Percentiles rank a stretch among this genome's conserved stretches.
These are phyloP conservation scores for Candida xyloterini DNA, from an alignment of 805 yeast species.

Conservation along the genomic window DNA sequence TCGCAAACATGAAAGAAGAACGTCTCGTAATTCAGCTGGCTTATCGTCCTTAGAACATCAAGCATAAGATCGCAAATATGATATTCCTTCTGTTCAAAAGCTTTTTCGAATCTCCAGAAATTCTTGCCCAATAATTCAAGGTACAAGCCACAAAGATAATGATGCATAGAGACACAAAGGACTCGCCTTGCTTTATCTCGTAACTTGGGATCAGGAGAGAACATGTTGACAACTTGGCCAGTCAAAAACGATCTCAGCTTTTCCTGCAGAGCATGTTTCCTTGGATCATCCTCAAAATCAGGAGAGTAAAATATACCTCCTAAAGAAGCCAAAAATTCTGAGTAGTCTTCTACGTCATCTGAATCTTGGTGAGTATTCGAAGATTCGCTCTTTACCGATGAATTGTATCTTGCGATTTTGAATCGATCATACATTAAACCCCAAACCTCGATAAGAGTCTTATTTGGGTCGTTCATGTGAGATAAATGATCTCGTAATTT, in stretches of 20 bases:
- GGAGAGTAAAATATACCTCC: constrained; percentile 57
- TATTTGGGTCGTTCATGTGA: constrained; percentile 34
- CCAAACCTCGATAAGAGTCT: constrained; percentile 42
- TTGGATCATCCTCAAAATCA: constrained; percentile 26
- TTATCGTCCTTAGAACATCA: constrained; percentile 28
- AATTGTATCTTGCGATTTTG: constrained; percentile 7
- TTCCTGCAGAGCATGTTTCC: constrained; percentile 25
- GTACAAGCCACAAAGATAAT: constrained; percentile 34
- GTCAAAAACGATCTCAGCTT: constrained; percentile 27
- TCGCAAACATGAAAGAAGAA: constrained; percentile 28
- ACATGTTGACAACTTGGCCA: constrained; percentile 25
- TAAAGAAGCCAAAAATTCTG: constrained; percentile 70
- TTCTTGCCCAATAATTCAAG: constrained; percentile 22
- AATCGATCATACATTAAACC: constrained; percentile 40
- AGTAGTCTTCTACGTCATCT: constrained; percentile 42
- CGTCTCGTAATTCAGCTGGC: constrained; percentile 26
- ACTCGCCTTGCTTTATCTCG: constrained; percentile 75
- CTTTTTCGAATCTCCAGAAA: constrained; percentile 24
- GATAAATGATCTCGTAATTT: constrained; percentile 47
- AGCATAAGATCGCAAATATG: constrained; percentile 29
- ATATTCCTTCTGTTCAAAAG: constrained; percentile 23
- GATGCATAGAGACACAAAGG: constrained; percentile 47
- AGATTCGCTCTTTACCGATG: constrained; percentile 9
- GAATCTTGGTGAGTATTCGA: constrained; percentile 3
- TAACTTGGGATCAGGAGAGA: constrained; percentile 31